phyloP scores from a whole-genome alignment of 129 eudicot species.

The Heracleum sosnowskyi region DNA sequence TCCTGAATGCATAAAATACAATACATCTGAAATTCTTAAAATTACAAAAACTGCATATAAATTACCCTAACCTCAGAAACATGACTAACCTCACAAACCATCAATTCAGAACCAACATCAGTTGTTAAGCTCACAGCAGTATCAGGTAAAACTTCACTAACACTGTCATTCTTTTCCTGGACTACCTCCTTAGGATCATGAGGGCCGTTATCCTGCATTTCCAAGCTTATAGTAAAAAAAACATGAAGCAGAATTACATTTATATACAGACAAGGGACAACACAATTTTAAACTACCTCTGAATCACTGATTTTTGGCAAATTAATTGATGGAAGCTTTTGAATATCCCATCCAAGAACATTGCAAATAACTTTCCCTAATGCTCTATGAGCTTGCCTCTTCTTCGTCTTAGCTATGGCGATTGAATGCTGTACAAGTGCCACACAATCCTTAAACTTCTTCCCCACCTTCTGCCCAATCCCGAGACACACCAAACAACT shows the following conservation, averaged over 20 bases:
- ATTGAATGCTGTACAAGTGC: constrained; percentile 69
- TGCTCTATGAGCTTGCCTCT: constrained; percentile 59
- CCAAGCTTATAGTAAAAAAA: not conserved
- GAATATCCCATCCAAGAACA: constrained; percentile 89
- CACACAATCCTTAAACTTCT: constrained; percentile 61
- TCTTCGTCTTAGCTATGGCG: constrained; percentile 60
- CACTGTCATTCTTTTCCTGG: constrained; percentile 15
- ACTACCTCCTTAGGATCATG: constrained; percentile 12
- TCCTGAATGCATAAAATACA: constrained; percentile 19
- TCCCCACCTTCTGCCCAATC: constrained; percentile 38
- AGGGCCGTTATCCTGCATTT: constrained; percentile 29
- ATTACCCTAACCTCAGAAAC: not conserved
- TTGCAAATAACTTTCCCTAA: constrained; percentile 55
- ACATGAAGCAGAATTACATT: not conserved
- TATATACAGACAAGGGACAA: not conserved
- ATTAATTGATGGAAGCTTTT: constrained; percentile 38
- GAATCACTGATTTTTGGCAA: constrained; percentile 19
- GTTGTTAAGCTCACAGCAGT: constrained; percentile 12
- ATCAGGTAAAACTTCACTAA: constrained; percentile 13
- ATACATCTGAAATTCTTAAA: not conserved
- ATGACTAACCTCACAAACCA: constrained; percentile 46
- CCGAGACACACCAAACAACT: constrained; percentile 69
- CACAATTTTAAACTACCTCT: constrained; percentile 17
- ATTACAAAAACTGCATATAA: not conserved
- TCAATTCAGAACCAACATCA: constrained; percentile 21